Base-by-base conservation (phyloP, 176 grass and related monocot genomes). In the Ampelocalamus luodianensis region DNA sequence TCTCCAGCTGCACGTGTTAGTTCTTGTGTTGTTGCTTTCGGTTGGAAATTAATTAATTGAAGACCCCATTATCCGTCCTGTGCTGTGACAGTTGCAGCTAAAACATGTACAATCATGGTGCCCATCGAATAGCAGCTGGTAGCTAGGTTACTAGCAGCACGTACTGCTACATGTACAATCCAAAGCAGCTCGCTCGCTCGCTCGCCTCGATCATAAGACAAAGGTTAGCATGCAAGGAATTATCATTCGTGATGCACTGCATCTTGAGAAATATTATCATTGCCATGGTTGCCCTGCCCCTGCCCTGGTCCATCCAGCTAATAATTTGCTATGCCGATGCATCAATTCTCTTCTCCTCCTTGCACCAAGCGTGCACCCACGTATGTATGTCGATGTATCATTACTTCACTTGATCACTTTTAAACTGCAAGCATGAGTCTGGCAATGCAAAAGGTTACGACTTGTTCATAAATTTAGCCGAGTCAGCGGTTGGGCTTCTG, bases 301-400 rank as follows among this genome's bases (percentile, higher is more conserved):
- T n/a, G n/a, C n/a, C n/a, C 48, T 53, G 51, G 70, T 65, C 60
- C 86, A 78, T 56, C 81, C 58, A 67, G 45, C 74, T 65, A 84
- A 88, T 73, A 5, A 61, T 71, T 72, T 64, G n/a, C n/a, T n/a
- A n/a, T n/a, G n/a, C n/a, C n/a, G n/a, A n/a, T n/a, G 45, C 20
- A 13, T 61, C n/a, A 10, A 24, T 61, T 5, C 59, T 62, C 0
- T 1, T 62, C 59, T 61, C 9, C 23, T 27, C 23, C 4, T 27
- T 20, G 6, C 5, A 22, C 18, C 51, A 54, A 56, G 2, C 20
- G 8, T 16, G 20, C 54, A 16, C 54, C 6, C 53, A 55, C 53
- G 3, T 22, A 22, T 53, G 15, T 5, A 13, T 17, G 15, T 11
- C 49, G 5, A 23, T n/a, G 3, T 24, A 23, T 60, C n/a, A 24